Percentiles rank a stretch among this genome's conserved stretches.
Conservation (phyloP, 768 basidiomycete genomes). For the Saitozyma sp. region DNA sequence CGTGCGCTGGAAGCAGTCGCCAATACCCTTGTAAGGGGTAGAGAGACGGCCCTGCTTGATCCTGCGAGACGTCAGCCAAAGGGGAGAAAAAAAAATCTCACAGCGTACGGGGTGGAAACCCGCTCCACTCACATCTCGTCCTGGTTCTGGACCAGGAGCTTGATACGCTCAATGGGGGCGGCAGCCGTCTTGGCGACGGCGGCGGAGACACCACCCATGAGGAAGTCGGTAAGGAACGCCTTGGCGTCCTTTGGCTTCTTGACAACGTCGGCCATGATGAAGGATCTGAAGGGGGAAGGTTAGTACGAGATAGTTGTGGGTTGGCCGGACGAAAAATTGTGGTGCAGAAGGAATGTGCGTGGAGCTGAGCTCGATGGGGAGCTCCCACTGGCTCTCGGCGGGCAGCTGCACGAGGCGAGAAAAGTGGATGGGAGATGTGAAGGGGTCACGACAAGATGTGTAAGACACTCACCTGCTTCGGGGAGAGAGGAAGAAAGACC, state of each 20-base stretch:
- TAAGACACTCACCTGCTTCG: constrained; percentile 51
- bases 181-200: constrained; percentile 99
- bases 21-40: constrained; percentile 92
- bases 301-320: too few relatives aligned
- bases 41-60: constrained; percentile 99
- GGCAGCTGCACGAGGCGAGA: too few relatives aligned
- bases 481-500: constrained; percentile 14
- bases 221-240: constrained; percentile 70
- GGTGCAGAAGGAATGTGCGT: too few relatives aligned
- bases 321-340: too few relatives aligned
- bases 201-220: constrained; percentile 59
- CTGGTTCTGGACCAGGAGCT: constrained; percentile 97
- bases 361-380: too few relatives aligned
- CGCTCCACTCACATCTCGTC: constrained; percentile 76
- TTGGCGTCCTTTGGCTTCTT: constrained; percentile 81
- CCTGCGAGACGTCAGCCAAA: constrained; percentile 56
- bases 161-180: constrained; percentile 99
- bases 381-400: too few relatives aligned
- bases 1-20: constrained; percentile 87
- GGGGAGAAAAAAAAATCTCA: background rate
- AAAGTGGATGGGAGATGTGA: too few relatives aligned
- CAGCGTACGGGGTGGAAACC: background rate
- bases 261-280: constrained; percentile 15
- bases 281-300: too few relatives aligned
- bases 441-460: background rate